Conservation (phyloP, 441 rosid species). For the Gossypium lobatum region DNA sequence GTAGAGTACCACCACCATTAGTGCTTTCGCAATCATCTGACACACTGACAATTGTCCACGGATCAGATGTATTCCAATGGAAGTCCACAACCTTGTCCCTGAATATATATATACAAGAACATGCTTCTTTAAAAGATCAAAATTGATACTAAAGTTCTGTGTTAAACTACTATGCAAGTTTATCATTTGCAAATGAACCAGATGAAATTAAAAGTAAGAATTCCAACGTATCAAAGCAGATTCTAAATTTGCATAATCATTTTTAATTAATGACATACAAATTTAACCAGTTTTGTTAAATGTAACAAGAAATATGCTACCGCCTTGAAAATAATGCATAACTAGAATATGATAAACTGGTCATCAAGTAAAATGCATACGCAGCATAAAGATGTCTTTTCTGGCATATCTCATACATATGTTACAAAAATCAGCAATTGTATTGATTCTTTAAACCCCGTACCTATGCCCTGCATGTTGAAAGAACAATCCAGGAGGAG, state of each 20-base stretch:
- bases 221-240: background rate
- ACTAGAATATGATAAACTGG: background rate
- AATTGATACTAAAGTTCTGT: background rate
- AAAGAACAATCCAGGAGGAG: conserved; percentile 71
- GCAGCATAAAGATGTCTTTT: background rate
- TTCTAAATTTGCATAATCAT: background rate
- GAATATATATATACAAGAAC: conserved; percentile 1
- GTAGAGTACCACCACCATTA: conserved; percentile 48
- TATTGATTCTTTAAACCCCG: background rate
- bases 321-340: background rate
- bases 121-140: background rate
- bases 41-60: conserved; percentile 68
- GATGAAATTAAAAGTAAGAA: background rate
- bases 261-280: background rate
- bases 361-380: background rate
- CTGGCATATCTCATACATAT: background rate
- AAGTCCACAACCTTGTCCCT: conserved; percentile 83
- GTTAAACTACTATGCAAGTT: background rate
- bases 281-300: background rate
- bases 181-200: background rate
- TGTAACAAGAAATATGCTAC: background rate
- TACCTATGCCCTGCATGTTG: conserved; percentile 87
- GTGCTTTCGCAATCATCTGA: conserved; percentile 45
- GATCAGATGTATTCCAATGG: conserved; percentile 70
- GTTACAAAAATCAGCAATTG: background rate